Conservation (phyloP, 2,329 filamentous ascomycete species). For the Xylariaceae sp. region DNA sequence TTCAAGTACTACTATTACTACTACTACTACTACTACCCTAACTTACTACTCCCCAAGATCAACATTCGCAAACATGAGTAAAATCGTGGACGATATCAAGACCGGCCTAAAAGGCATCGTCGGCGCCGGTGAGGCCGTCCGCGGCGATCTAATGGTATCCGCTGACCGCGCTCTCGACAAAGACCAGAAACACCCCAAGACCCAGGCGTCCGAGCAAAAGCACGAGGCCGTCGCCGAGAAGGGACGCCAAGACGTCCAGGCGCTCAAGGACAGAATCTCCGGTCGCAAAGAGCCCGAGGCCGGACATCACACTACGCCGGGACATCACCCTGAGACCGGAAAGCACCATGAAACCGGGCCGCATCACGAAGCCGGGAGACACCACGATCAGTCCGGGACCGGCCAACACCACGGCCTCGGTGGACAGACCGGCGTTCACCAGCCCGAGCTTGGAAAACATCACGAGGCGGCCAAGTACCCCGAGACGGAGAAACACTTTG, state of each 20-base stretch:
- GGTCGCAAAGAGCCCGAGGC: constrained; percentile 22
- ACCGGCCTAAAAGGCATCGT: constrained; percentile 30
- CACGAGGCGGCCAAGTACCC: too few species aligned
- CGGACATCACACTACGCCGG: background rate
- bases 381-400: too few species aligned
- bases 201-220: constrained; percentile 23
- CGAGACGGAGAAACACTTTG: too few species aligned
- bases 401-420: too few species aligned
- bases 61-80: constrained; percentile 19
- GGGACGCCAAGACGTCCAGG: constrained; percentile 25
- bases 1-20: too few species aligned
- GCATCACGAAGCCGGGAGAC: too few species aligned
- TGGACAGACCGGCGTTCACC: too few species aligned
- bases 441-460: too few species aligned
- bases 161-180: constrained; percentile 30
- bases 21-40: too few species aligned
- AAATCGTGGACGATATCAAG: constrained; percentile 31
- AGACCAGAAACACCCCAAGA: constrained; percentile 23
- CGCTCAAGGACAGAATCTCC: constrained; percentile 25
- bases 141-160: constrained; percentile 27
- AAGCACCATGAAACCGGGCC: too few species aligned
- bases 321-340: too few species aligned
- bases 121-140: constrained; percentile 31
- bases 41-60: background rate
- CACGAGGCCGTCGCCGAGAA: constrained; percentile 24